A percentile compares a stretch with the other conserved stretches of the same genome.
phyloP scores from a whole-genome alignment of 345 rosid species.

The Camelina sativa region DNA sequence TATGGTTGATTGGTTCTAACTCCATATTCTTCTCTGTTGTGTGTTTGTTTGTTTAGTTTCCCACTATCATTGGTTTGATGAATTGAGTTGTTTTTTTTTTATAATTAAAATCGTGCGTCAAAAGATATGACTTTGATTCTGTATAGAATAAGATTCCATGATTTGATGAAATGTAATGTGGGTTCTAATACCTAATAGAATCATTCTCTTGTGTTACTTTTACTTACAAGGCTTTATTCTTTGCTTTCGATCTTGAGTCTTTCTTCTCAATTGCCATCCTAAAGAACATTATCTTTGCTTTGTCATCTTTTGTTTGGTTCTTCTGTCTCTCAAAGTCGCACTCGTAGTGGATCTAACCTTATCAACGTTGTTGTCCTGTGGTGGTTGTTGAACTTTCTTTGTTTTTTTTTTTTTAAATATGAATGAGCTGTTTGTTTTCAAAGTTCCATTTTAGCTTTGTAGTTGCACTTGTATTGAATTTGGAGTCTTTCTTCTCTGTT shows the following conservation, averaged over 20 bases:
- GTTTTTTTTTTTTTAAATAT: background rate
- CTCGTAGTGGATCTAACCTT: constrained; percentile 22
- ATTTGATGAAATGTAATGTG: constrained; percentile 21
- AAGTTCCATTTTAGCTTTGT: background rate
- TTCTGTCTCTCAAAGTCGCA: background rate
- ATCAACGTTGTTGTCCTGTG: constrained; percentile 31
- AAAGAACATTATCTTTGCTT: constrained; percentile 19
- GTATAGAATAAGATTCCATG: constrained; percentile 41
- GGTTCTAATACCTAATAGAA: constrained; percentile 13
- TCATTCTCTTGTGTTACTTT: constrained; percentile 15
- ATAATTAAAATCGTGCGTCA: constrained; percentile 28
- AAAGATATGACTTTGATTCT: constrained; percentile 12
- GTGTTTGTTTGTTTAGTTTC: background rate
- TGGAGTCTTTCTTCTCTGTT: constrained; percentile 3
- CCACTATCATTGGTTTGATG: constrained; percentile 40
- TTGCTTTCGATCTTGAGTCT: constrained; percentile 23
- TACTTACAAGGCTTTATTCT: constrained; percentile 14
- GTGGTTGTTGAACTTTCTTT: constrained; percentile 23
- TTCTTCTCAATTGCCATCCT: background rate
- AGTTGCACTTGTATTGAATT: background rate
- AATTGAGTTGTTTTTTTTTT: no score
- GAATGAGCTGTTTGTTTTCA: background rate
- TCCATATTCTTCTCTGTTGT: constrained; percentile 26
- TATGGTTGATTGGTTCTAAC: constrained; percentile 37
- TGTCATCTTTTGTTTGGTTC: constrained; percentile 22